These are phyloP conservation scores for Lactuca sativa DNA, from an alignment of 129 eudicot genomes.

Conservation along the genomic window DNA sequence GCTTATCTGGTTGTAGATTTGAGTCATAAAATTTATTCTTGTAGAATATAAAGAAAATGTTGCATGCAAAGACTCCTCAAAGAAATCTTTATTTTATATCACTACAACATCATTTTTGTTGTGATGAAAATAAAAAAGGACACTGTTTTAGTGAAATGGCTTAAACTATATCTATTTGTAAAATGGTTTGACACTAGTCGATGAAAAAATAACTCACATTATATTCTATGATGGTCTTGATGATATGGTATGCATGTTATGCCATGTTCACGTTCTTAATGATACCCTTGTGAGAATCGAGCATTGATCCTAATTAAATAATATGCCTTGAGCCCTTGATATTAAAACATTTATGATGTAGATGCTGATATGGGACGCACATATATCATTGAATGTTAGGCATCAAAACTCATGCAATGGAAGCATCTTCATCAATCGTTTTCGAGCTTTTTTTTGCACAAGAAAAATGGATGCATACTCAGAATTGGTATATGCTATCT, in stretches of 20 bases:
- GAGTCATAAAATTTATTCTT: neutral
- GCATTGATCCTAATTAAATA: neutral
- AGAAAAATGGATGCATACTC: constrained; percentile 7
- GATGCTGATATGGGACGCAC: constrained; percentile 9
- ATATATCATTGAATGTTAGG: neutral
- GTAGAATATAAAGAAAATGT: neutral
- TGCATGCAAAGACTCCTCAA: neutral
- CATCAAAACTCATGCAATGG: neutral
- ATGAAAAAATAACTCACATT: no score
- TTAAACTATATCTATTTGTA: neutral
- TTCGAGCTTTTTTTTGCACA: constrained; percentile 11
- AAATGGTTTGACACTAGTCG: no score
- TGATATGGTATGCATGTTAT: neutral
- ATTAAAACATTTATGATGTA: constrained; percentile 1
- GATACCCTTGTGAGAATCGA: neutral
- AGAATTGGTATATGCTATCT: constrained; percentile 8
- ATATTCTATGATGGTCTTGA: neutral
- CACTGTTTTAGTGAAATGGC: neutral
- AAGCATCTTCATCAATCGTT: constrained; percentile 23
- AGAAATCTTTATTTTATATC: no score
- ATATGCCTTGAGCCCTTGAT: neutral
- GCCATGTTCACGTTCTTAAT: no score
- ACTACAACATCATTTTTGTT: neutral
- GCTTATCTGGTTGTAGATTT: constrained; percentile 11
- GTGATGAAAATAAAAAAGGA: no score